These are phyloP conservation scores for Stylonectria norvegica DNA, from an alignment of 2,329 filamentous ascomycete species.

Conservation along the genomic window DNA sequence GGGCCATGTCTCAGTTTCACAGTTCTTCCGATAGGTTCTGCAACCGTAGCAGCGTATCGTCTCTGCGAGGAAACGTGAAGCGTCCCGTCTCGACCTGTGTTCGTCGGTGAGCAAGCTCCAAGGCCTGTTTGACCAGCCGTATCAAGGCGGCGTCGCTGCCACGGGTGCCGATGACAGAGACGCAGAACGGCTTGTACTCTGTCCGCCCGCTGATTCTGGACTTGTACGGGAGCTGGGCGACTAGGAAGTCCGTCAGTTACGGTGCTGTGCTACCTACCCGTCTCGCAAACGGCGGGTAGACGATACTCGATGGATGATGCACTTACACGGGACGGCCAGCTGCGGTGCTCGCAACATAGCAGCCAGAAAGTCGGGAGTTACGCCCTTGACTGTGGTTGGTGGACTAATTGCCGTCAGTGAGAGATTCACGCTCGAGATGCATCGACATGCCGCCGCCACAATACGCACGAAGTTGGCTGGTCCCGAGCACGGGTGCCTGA, in stretches of 20 bases:
- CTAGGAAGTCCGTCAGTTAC: constrained; percentile 18
- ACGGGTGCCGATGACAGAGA: constrained; percentile 28
- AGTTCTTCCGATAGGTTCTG: constrained; percentile 13
- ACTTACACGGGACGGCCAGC: constrained; percentile 36
- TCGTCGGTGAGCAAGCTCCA: constrained; percentile 27
- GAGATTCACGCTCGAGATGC: no score
- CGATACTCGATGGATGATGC: no score
- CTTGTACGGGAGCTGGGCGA: constrained; percentile 30
- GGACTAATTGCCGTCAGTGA: constrained; percentile 23
- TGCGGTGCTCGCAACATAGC: constrained; percentile 30
- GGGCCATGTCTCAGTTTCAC: constrained; percentile 4
- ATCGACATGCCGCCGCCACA: constrained; percentile 6
- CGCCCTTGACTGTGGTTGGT: constrained; percentile 23
- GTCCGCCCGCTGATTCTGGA: constrained; percentile 26
- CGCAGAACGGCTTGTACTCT: constrained; percentile 31
- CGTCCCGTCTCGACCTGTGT: constrained; percentile 29
- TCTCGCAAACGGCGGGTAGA: no score
- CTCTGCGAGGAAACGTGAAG: constrained; percentile 26
- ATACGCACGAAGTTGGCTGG: constrained; percentile 24
- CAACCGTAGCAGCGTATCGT: constrained; percentile 10
- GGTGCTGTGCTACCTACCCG: no score
- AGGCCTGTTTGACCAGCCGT: constrained; percentile 27
- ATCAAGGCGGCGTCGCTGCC: constrained; percentile 27
- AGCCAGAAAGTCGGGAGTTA: constrained; percentile 28
- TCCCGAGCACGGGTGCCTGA: constrained; percentile 25